Base-by-base conservation (phyloP, 2,329 filamentous ascomycete species). In the Hypomyces perniciosus region DNA sequence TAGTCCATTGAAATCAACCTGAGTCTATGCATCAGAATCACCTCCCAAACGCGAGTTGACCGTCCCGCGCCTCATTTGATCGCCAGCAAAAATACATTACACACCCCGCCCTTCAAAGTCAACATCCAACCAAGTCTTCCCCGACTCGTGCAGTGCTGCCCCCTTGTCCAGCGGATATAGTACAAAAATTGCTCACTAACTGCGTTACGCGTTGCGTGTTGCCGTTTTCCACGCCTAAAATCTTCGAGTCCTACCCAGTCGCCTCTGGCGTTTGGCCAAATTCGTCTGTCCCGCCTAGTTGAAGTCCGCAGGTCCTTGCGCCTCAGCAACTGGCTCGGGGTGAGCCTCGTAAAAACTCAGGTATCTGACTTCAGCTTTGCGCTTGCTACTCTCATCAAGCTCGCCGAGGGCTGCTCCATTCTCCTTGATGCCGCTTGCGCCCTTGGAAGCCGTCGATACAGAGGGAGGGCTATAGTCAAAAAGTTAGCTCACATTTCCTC, bases 331-430 rank as follows among this genome's bases (percentile, higher is more conserved):
- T 2, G 73, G 68, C 43, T 79, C 77, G 35, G 58, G 61, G 46
- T 78, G 73, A 30, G 75, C 70, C 58, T 82, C 72, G 57, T 78
- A 83, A 59, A 76, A 83, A 54, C 67, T 75, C 50, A 72, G 66
- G 60, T 76, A 78, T 46, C 67, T 64, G 48, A 72, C 66, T 59
- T 82, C 78, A 4, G 79, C 79, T 62, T 75, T 78, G 28, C 65
- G 65, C 54, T 69, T 70, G 35, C 73, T 76, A 0, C 67, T 68
- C 26, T 78, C 77, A 55, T 83, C 80, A 44, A 83, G 62, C 46
- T 77, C 76, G 2, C 66, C 65, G 8, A 61, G 57, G 0, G 64
- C 56, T 13, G 62, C 62, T 4, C 72, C 75, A 44, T 77, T 75
- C 54, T 79, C 76, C 59, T 79, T 78, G 38, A 64, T 58, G 26